These are phyloP conservation scores for Castanospermum australe DNA, from an alignment of 306 rosid genomes.

Conservation along the genomic window DNA sequence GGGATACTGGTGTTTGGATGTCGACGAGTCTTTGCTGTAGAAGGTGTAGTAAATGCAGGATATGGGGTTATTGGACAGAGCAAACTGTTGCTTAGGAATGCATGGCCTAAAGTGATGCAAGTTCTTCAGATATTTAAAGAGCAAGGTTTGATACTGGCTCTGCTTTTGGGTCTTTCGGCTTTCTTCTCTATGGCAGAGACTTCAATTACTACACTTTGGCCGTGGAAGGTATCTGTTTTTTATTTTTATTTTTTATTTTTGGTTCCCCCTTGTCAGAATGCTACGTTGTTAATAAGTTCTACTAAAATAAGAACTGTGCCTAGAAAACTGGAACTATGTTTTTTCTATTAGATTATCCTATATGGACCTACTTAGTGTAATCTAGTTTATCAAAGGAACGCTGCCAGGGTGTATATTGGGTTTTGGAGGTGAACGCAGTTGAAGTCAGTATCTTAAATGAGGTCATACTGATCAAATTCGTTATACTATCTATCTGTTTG, in stretches of 20 bases:
- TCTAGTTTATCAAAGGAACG: not conserved
- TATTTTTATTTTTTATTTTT: no score
- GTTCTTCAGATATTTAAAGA: slow-evolving; percentile 85
- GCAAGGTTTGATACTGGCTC: slow-evolving; percentile 80
- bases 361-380: not conserved
- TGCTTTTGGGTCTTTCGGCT: slow-evolving; percentile 95
- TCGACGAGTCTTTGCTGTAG: slow-evolving; percentile 61
- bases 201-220: slow-evolving; percentile 97
- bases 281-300: not conserved
- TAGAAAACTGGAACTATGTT: not conserved
- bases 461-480: slow-evolving; percentile 12
- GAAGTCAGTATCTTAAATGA: not conserved
- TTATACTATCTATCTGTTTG: not conserved
- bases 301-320: not conserved
- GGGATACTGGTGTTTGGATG: slow-evolving; percentile 68
- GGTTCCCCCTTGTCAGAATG: not conserved
- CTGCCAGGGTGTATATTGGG: not conserved
- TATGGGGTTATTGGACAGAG: slow-evolving; percentile 73
- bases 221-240: slow-evolving; percentile 80
- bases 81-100: slow-evolving; percentile 62
- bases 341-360: not conserved
- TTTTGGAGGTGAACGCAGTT: slow-evolving; percentile 5
- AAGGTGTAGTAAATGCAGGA: slow-evolving; percentile 67
- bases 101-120: slow-evolving; percentile 79
- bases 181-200: slow-evolving; percentile 99